Evolutionary conservation across 306 rosid species (phyloP), one percentile per base, ranked within the genome.

Genomic region (Nissolia schottii): DNA sequence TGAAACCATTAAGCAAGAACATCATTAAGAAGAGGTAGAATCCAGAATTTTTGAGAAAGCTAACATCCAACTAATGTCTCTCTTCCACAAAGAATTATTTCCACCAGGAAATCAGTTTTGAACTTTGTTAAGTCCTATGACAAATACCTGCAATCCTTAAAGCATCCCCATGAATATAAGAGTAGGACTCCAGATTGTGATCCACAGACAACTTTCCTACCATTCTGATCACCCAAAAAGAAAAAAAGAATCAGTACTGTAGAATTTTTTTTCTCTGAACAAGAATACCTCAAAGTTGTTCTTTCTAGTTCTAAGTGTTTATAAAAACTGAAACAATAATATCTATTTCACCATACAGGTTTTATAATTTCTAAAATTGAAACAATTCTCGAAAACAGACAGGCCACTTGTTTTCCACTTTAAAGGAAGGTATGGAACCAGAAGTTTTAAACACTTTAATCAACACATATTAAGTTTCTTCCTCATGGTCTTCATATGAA

Each of bases 121-220:
- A 54, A 25, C 64, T 28, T 12, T 55, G 70, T 55, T 25, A 75
- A 23, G 9, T 50, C 71, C 67, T 29, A 77, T 34, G 20, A 61
- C 28, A 32, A 6, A 54, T 73, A 93, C 98, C 98, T 93, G 81
- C 97, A 89, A 77, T 93, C 97, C 85, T 86, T 85, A 89, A 90
- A 89, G 86, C 64, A 87, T 48, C 96, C 98, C 97, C 97, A 93
- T 6, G 98, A 88, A 77, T 93, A 93, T 65, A 93, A 74, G 22
- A 93, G 77, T 9, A 93, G 58, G 63, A 76, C 78, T 77, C 96
- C 98, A 77, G 74, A 75, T 79, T 93, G 97, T 63, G 98, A 83
- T 70, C 92, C 95, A 22, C 98, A 93, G 55, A 93, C 84, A 71
- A 93, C 88, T 83, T 90, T 93, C 64, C 89, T 84, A 54, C 98